Evolutionary conservation across 768 basidiomycete species (phyloP).

Genomic region (Nevesoporus exiguus): DNA sequence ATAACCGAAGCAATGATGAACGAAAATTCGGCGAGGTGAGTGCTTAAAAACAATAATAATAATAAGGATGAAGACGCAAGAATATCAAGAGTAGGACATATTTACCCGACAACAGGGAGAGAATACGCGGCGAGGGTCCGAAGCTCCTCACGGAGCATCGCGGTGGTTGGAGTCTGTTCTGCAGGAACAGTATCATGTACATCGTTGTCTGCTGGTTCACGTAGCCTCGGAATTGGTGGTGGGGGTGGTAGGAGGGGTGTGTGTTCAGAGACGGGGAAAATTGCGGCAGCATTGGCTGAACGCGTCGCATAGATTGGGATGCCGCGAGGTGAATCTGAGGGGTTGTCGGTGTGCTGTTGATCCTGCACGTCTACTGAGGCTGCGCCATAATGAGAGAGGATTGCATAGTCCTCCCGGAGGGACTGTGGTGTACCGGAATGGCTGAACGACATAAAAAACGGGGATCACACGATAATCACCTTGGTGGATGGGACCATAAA

Average conservation of each 20-base stretch:
- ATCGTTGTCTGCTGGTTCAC: slow-evolving; percentile 41
- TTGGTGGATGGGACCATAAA: no score
- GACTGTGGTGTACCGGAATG: slow-evolving; percentile 33
- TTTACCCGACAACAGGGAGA: slow-evolving; percentile 69
- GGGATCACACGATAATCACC: neutral
- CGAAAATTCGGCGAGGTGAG: slow-evolving; percentile 75
- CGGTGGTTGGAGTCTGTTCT: slow-evolving; percentile 21
- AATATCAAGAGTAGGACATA: slow-evolving; percentile 23
- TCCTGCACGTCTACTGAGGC: slow-evolving; percentile 15
- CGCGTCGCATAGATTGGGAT: slow-evolving; percentile 16
- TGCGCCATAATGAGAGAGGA: slow-evolving; percentile 51
- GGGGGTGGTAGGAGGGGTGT: slow-evolving; percentile 51
- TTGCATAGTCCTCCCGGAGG: slow-evolving; percentile 62
- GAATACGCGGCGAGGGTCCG: slow-evolving; percentile 61
- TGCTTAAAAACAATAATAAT: slow-evolving; percentile 38
- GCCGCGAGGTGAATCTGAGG: slow-evolving; percentile 16
- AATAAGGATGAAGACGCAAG: neutral
- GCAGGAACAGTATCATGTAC: slow-evolving; percentile 2
- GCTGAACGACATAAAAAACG: slow-evolving; percentile 15
- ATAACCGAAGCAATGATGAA: neutral
- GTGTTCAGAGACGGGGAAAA: slow-evolving; percentile 37
- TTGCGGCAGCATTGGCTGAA: neutral
- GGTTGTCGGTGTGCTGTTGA: neutral
- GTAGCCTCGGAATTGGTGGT: slow-evolving; percentile 54
- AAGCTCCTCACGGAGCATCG: slow-evolving; percentile 56